Evolutionary conservation across 129 eudicot genomes (phyloP).

Genomic region (Saussurea involucrata): DNA sequence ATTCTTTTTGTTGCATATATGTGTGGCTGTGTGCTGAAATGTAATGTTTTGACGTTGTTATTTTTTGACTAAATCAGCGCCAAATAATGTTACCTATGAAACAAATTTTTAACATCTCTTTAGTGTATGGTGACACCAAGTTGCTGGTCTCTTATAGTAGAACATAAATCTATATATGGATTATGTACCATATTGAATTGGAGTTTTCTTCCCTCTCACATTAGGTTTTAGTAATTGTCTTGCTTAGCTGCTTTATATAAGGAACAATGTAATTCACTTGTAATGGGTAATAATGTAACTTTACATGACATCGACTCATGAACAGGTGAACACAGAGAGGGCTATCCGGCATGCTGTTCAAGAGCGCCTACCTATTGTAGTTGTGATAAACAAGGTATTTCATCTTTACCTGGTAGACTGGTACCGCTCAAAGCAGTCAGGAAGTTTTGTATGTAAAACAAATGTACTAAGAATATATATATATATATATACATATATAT

Average conservation of each 20-base stretch:
- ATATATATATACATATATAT: too few relatives aligned
- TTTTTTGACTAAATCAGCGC: background rate
- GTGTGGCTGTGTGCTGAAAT: background rate
- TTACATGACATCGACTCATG: slow-evolving; percentile 4
- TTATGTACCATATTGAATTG: background rate
- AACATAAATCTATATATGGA: background rate
- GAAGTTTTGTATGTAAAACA: background rate
- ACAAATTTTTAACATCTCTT: background rate
- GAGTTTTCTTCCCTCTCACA: background rate
- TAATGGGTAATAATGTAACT: background rate
- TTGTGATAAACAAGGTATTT: slow-evolving; percentile 91
- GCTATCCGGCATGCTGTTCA: slow-evolving; percentile 98
- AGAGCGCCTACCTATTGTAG: slow-evolving; percentile 90
- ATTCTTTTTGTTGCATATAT: background rate
- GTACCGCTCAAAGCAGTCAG: background rate
- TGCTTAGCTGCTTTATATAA: background rate
- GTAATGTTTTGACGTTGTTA: background rate
- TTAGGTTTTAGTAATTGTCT: background rate
- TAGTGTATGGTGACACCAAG: background rate
- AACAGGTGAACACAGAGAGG: slow-evolving; percentile 92
- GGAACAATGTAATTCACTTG: background rate
- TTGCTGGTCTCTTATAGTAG: background rate
- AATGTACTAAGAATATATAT: background rate
- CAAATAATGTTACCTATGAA: background rate
- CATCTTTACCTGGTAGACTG: background rate